Evolutionary conservation across 2,329 filamentous ascomycete species (phyloP), one percentile per base, ranked within the genome.

Genomic region (Fusarium succisae): DNA sequence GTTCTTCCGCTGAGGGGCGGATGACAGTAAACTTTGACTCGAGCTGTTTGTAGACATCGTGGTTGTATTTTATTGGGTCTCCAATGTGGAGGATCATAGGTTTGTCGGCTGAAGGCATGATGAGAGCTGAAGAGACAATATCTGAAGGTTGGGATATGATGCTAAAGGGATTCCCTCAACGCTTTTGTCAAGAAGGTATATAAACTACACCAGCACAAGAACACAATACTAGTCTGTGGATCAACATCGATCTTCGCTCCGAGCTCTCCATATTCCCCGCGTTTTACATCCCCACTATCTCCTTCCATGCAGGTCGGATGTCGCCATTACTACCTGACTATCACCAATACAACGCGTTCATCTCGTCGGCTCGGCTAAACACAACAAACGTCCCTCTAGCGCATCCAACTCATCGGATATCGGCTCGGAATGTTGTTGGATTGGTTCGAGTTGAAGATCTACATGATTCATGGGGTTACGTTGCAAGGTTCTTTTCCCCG

Each of bases 1-100:
- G 79, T 60, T 86, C 84, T 43, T 81, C 82, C 1, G 69, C 30
- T 2, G 81, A 79, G 1, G 83, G 83, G 22, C 79, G 78, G 26
- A 85, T 78, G 38, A 86, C 69, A 24, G 64, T 79, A 70, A 81
- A 81, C 3, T 54, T 66, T 8, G 70, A 51, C 9, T 79, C 73
- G 18, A 86, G 79, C 32, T 79, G 35, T 32, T 75, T 64, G 60
- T 81, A 81, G 11, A 82, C 15, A 9, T 79, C 78, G 4, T 67
- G 75, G 43, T 82, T 81, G 70, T 78, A 80, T 39, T 80, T 72
- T 32, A 82, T 72, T 1, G 76, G 70, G 57, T 81, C 81, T 63
- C 80, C 80, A 2, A 82, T 74, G 35, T 82, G 80, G 39, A 82
- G 79, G 13, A 82, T 50, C 15, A 74, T 71, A 13, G 81, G 81